Evolutionary conservation across 805 yeast species (phyloP).

Genomic region (Wickerhamiella bombiphila): DNA sequence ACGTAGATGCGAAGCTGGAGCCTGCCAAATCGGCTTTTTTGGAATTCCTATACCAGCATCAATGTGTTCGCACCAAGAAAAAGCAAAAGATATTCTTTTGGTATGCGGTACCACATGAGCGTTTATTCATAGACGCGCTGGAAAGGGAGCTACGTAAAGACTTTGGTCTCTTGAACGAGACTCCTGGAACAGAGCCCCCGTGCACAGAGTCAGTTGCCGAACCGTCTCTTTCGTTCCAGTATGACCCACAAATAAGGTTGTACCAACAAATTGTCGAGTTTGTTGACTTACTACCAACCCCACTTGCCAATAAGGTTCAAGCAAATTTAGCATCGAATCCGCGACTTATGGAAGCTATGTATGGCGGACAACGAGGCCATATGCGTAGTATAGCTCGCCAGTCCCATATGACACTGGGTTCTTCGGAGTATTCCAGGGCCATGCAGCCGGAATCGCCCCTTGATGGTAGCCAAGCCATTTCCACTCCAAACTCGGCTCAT

Average conservation of each 20-base stretch:
- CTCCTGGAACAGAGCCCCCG: not conserved
- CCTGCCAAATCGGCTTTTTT: conserved; percentile 74
- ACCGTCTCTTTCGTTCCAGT: conserved; percentile 67
- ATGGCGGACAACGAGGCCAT: not conserved
- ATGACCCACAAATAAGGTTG: conserved; percentile 31
- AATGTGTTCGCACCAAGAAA: conserved; percentile 85
- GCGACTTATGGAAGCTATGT: not conserved
- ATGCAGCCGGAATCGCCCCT: too few relatives aligned
- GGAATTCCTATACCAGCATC: conserved; percentile 69
- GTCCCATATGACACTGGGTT: too few relatives aligned
- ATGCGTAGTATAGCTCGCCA: too few relatives aligned
- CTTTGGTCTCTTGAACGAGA: not conserved
- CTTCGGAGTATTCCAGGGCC: too few relatives aligned
- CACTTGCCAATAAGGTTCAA: not conserved
- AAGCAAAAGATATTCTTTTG: conserved; percentile 94
- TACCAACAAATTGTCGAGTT: conserved; percentile 23
- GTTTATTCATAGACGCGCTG: conserved; percentile 79
- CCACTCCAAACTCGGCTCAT: too few relatives aligned
- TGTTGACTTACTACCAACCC: not conserved
- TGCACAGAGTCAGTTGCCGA: conserved; percentile 62
- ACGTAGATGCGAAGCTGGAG: conserved; percentile 75
- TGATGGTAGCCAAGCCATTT: too few relatives aligned
- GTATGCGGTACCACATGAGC: conserved; percentile 92
- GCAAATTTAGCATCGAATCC: not conserved
- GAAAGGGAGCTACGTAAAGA: conserved; percentile 53